Evolutionary conservation across 192 early-diverging fungal species (phyloP).

Genomic region (Coemansia erecta): DNA sequence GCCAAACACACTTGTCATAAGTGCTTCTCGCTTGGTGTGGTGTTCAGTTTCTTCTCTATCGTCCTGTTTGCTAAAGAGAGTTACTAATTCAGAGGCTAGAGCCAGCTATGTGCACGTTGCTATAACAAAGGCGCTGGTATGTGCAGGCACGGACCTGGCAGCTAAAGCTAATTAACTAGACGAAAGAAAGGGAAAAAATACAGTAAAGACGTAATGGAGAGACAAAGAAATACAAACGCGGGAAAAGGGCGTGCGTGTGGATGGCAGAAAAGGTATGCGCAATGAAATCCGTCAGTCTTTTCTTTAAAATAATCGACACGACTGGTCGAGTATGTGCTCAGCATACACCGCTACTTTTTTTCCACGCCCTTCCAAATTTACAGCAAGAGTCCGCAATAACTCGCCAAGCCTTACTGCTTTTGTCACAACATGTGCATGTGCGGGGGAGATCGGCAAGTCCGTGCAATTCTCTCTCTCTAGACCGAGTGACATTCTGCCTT

Average conservation of each 20-base stretch:
- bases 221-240: background rate
- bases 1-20: slow-evolving; percentile 31
- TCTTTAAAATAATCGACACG: background rate
- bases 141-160: background rate
- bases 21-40: background rate
- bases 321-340: too few relatives aligned
- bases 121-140: background rate
- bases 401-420: too few relatives aligned
- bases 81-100: background rate
- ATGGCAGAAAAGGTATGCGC: background rate
- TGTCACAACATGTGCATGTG: too few relatives aligned
- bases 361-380: too few relatives aligned
- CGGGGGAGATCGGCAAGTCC: too few relatives aligned
- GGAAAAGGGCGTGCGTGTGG: background rate
- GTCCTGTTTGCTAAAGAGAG: background rate
- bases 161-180: too few relatives aligned
- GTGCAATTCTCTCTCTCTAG: too few relatives aligned
- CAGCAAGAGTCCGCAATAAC: too few relatives aligned
- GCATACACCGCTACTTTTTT: too few relatives aligned
- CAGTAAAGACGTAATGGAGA: background rate
- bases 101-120: background rate
- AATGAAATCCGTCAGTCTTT: background rate
- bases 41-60: too few relatives aligned
- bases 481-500: too few relatives aligned
- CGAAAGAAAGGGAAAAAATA: background rate